Conservation (phyloP, 805 yeast genomes). For the Debaryomyces tyrocola region DNA sequence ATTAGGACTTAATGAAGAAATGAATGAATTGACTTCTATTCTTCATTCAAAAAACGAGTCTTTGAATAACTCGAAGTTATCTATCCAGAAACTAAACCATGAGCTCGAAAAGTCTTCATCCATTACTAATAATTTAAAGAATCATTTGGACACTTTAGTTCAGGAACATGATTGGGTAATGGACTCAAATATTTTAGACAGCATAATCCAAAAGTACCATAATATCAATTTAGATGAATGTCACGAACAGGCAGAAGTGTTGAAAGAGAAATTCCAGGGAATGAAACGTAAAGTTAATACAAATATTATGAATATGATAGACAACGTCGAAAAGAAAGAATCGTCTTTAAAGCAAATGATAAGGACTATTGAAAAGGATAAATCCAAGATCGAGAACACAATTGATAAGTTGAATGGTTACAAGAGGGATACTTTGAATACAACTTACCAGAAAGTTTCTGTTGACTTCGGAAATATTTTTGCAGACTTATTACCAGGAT, state of each 20-base stretch:
- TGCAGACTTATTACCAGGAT: constrained; percentile 82
- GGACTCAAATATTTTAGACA: constrained; percentile 57
- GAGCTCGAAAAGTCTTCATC: constrained; percentile 51
- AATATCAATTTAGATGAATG: constrained; percentile 64
- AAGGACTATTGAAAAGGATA: constrained; percentile 83
- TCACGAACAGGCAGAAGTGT: constrained; percentile 53
- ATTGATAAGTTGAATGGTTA: constrained; percentile 80
- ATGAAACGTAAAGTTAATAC: constrained; percentile 82
- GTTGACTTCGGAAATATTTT: constrained; percentile 88
- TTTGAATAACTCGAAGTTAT: constrained; percentile 48
- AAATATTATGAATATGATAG: constrained; percentile 88
- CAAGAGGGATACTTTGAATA: constrained; percentile 76
- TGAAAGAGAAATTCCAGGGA: constrained; percentile 59
- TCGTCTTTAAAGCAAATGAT: constrained; percentile 74
- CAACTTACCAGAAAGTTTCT: constrained; percentile 85
- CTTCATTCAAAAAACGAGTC: constrained; percentile 45
- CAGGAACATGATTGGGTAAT: constrained; percentile 69
- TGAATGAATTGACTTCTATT: constrained; percentile 54
- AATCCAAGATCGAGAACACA: constrained; percentile 85
- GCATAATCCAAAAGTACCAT: constrained; percentile 60
- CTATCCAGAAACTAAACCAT: constrained; percentile 53
- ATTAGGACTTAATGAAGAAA: constrained; percentile 73
- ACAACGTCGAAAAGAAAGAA: constrained; percentile 88
- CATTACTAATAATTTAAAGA: constrained; percentile 34
- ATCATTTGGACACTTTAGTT: constrained; percentile 45